Conservation (phyloP, 148 eudicot species). For the Chenopodium suecicum region DNA sequence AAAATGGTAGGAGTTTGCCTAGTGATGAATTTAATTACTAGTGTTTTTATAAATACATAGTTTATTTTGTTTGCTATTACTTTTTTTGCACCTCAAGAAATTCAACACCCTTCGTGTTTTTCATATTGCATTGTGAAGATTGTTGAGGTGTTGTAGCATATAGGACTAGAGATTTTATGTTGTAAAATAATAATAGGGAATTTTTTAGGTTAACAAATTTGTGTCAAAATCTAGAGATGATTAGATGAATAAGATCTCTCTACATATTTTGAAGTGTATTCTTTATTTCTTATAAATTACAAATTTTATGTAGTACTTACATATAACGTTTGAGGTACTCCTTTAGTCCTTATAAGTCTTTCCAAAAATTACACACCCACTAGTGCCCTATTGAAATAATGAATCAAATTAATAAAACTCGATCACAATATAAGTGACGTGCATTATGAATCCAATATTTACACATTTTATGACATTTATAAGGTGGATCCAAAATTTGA, state of each 20-base stretch:
- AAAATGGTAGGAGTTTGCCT: background rate
- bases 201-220: background rate
- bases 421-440: no score
- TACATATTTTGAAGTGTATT: background rate
- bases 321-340: no score
- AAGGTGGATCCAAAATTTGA: no score
- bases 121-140: background rate
- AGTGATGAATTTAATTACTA: no score
- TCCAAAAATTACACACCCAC: no score
- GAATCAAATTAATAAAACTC: no score
- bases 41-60: background rate
- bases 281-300: no score
- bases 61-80: background rate
- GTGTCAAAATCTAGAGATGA: background rate
- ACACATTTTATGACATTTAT: no score
- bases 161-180: constrained; percentile 6
- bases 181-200: background rate
- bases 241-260: background rate
- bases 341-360: no score
- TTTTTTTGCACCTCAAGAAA: background rate
- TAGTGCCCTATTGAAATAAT: no score
- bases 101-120: background rate
- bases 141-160: constrained; percentile 3
- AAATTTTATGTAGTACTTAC: no score
- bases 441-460: no score